Conservation (phyloP, 108 stramenopile genomes). For the Mediolabrus comicus region DNA sequence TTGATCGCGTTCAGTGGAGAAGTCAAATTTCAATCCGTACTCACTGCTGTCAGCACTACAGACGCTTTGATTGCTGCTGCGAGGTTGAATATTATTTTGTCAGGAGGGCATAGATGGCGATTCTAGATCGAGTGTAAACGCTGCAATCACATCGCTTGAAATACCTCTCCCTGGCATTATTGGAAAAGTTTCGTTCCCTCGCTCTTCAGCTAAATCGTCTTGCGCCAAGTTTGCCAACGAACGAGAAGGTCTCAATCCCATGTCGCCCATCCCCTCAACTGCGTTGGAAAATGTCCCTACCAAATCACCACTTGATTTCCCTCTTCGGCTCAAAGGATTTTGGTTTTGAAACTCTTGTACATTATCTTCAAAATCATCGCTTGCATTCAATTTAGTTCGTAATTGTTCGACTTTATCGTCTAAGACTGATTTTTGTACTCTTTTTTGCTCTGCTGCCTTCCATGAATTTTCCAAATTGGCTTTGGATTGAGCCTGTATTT, state of each 20-base stretch:
- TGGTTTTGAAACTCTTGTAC: not conserved
- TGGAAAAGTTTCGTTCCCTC: not conserved
- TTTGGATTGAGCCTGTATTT: constrained; percentile 17
- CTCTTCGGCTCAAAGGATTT: constrained; percentile 1
- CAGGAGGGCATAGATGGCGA: not conserved
- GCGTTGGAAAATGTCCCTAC: no score
- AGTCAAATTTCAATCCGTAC: not conserved
- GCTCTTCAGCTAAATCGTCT: not conserved
- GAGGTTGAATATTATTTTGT: not conserved
- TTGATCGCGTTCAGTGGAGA: not conserved
- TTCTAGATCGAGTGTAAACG: not conserved
- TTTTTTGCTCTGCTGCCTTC: constrained; percentile 17
- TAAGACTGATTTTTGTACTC: constrained; percentile 6
- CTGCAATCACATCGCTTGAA: not conserved
- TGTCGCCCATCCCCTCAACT: not conserved
- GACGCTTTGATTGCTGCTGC: not conserved
- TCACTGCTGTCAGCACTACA: not conserved
- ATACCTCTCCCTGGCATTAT: not conserved
- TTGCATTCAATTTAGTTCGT: not conserved
- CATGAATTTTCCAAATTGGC: constrained; percentile 25
- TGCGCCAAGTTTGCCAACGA: no score
- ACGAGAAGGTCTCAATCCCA: not conserved
- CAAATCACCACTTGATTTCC: not conserved
- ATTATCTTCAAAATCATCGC: not conserved
- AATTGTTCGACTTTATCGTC: constrained; percentile 6